Base-by-base conservation (phyloP, 352 stramenopile genomes). In the Pythium utonaiense region DNA sequence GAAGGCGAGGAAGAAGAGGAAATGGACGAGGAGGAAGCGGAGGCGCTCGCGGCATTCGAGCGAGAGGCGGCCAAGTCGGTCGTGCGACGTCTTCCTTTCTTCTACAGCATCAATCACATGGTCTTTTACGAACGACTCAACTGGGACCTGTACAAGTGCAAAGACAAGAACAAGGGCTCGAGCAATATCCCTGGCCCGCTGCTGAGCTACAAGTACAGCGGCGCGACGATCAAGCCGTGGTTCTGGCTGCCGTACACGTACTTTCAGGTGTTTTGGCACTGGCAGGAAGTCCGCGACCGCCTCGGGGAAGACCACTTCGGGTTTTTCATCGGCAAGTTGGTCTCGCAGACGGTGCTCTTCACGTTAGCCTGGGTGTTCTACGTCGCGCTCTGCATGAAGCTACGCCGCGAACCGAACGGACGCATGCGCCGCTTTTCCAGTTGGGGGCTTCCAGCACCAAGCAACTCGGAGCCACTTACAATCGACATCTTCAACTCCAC, bases 51-150 rank as follows among this genome's bases (percentile, higher is more conserved):
- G 27, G 53, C 36, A 36, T 73, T 70, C 41, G 60, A 70, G 27
- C 38, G 40, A 1, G 60, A 70, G 21, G 53, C 54, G 65, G 50
- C 73, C 31, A 67, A 72, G 30, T 86, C 76, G 13, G 75, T 90
- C 27, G 83, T 89, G 21, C 75, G 83, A 38, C 79, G 81, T 16
- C 64, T 93, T 60, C 83, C 81, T 41, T 93, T 93, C 58, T 90
- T 87, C 67, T 93, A 91, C 70, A 90, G 78, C 48, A 89, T 93
- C 65, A 93, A 93, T 63, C 83, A 93, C 77, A 91, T 93, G 81
- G 81, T 93, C 60, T 93, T 89, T 62, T 93, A 93, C 68, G 81
- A 93, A 60, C 78, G 83, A n/a, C 73, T 91, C 76, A 93, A 91
- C 60, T 93, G 79, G 81, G 83, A 93, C 28, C 48, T 93, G 57